These are phyloP conservation scores for Suzukiozyma palmioleophila DNA, from an alignment of 1,139 yeast genomes.

Conservation along the genomic window DNA sequence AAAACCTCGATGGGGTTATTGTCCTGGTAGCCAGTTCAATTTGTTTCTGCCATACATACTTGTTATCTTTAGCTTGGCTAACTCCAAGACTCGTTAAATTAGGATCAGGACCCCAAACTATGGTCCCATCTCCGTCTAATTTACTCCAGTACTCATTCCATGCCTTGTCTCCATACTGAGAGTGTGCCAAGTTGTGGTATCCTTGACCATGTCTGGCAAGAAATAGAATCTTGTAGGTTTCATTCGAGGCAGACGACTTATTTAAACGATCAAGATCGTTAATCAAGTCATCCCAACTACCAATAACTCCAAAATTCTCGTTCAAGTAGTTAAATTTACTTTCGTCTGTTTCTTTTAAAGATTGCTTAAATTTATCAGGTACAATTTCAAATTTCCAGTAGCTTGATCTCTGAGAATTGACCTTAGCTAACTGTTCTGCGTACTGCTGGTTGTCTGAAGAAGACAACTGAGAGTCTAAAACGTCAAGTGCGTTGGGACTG, in stretches of 20 bases:
- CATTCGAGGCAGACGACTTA: constrained; percentile 11
- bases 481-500: constrained; percentile 11
- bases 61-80: constrained; percentile 34
- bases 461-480: constrained; percentile 11
- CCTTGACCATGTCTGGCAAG: constrained; percentile 48
- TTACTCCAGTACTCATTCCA: constrained; percentile 45
- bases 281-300: constrained; percentile 30
- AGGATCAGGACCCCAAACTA: constrained; percentile 48
- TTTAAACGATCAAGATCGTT: constrained; percentile 26
- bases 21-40: constrained; percentile 14
- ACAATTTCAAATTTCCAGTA: constrained; percentile 38
- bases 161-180: constrained; percentile 36
- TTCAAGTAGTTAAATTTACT: constrained; percentile 32
- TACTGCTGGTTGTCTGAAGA: constrained; percentile 14
- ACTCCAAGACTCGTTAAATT: constrained; percentile 38
- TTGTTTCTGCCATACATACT: constrained; percentile 21
- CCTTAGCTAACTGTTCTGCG: constrained; percentile 10
- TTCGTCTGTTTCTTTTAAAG: constrained; percentile 33
- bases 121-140: constrained; percentile 38
- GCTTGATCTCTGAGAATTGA: constrained; percentile 7
- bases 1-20: constrained; percentile 27
- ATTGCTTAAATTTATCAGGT: constrained; percentile 36
- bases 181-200: constrained; percentile 41
- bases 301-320: constrained; percentile 35
- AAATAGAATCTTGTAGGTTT: constrained; percentile 34